Conservation (phyloP, 768 basidiomycete species). For the Tricholoma bakamatsutake region DNA sequence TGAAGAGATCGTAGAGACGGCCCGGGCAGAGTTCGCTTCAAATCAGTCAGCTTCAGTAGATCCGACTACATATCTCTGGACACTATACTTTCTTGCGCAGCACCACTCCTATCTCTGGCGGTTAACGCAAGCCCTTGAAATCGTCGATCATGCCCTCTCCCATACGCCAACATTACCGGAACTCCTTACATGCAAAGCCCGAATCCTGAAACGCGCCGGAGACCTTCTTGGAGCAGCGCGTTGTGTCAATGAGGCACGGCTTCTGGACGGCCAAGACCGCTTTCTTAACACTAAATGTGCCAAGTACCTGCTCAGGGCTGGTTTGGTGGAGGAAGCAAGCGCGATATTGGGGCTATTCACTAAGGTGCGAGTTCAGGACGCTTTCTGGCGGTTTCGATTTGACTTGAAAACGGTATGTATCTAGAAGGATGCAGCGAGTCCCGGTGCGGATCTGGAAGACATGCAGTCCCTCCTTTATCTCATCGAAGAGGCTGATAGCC, state of each 20-base stretch:
- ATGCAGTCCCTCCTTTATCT: slow-evolving; percentile 94
- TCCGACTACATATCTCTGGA: slow-evolving; percentile 89
- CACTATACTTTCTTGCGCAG: slow-evolving; percentile 90
- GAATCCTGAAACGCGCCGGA: slow-evolving; percentile 81
- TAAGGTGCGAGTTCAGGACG: slow-evolving; percentile 48
- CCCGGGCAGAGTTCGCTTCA: slow-evolving; percentile 29
- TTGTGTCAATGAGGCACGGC: slow-evolving; percentile 73
- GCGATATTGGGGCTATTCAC: slow-evolving; percentile 82
- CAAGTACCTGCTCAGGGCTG: slow-evolving; percentile 85
- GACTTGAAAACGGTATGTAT: not conserved
- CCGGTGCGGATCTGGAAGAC: slow-evolving; percentile 81
- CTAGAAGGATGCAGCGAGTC: slow-evolving; percentile 79
- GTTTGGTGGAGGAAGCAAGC: slow-evolving; percentile 70
- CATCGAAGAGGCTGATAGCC: slow-evolving; percentile 72
- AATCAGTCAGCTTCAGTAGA: slow-evolving; percentile 31
- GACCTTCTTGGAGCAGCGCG: slow-evolving; percentile 71
- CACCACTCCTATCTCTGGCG: slow-evolving; percentile 68
- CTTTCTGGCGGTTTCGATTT: not conserved
- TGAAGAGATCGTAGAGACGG: slow-evolving; percentile 59
- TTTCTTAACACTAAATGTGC: slow-evolving; percentile 92
- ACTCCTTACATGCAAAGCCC: slow-evolving; percentile 73
- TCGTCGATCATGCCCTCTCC: slow-evolving; percentile 58
- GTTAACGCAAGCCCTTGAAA: slow-evolving; percentile 46
- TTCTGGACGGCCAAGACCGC: slow-evolving; percentile 89
- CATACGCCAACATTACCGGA: slow-evolving; percentile 97